Base-by-base conservation (phyloP, 208 protist species). In the Tritrichomonas musculus region DNA sequence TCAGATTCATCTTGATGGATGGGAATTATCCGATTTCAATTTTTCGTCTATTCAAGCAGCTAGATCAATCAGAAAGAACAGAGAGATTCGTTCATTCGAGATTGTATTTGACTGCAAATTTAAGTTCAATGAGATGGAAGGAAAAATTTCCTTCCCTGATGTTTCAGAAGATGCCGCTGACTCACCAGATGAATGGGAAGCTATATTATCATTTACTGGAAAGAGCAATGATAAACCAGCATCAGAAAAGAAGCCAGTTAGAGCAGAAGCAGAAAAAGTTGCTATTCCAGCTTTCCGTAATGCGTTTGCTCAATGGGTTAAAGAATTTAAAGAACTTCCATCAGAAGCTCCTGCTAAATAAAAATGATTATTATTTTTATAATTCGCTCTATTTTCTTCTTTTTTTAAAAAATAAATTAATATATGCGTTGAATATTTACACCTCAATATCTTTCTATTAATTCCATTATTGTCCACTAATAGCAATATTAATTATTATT, bases 71-170 rank as follows among this genome's bases (percentile, higher is more conserved):
- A 44, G 77, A 8, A 88, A 88, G 47, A 57, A 57, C 47, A 4
- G 44, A 13, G 77, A 88, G 57, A 88, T 88, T n/a, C 44, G 77
- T 53, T 88, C 77, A 33, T 88, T 88, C n/a, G 77, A 88, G 27
- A 33, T 88, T 9, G 47, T 22, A 14, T 88, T 88, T 36, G 77
- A 88, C 47, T 57, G 41, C 47, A 88, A 88, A 11, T 88, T 88
- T 47, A 88, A 88, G 36, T 39, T 30, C 44, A 88, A 88, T n/a
- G 77, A 47, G 17, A 88, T 88, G 77, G 77, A 88, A 88, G 77
- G 77, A 44, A 88, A 88, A 33, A 57, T 88, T 57, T 53, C 44
- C 9, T 88, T 88, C 77, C 41, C 25, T 8, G 77, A 88, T 49
- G 47, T 88, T 57, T 88, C 77, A 53, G 41, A 88, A 27, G 77